These are phyloP conservation scores for Citrus inodora DNA, from an alignment of 345 rosid genomes.

Conservation along the genomic window DNA sequence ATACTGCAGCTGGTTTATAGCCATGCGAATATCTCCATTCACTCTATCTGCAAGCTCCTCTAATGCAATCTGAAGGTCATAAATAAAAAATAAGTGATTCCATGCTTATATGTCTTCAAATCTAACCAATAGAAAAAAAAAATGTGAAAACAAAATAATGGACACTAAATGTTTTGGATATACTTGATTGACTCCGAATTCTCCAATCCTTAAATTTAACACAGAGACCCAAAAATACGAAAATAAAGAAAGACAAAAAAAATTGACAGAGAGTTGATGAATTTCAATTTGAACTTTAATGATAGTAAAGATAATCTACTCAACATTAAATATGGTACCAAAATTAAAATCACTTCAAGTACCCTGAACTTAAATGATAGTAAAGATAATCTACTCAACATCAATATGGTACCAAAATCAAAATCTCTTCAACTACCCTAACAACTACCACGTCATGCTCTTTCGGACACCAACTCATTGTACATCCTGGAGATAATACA, in stretches of 20 bases:
- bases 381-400: neutral
- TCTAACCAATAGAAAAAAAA: neutral
- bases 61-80: constrained; percentile 60
- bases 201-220: neutral
- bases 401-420: neutral
- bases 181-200: neutral
- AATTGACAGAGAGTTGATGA: neutral
- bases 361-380: neutral
- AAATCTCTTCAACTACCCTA: neutral
- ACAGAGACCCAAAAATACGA: neutral
- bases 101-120: neutral
- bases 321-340: neutral
- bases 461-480: neutral
- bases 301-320: neutral
- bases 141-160: neutral
- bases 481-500: neutral
- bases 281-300: neutral
- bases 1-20: constrained; percentile 87
- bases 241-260: neutral
- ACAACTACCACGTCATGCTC: neutral
- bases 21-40: constrained; percentile 97
- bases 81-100: neutral
- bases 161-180: neutral
- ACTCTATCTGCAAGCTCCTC: constrained; percentile 97
- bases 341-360: neutral